These are phyloP conservation scores for Ceratocystis colombiana DNA, from an alignment of 2,329 filamentous ascomycete species.

Conservation along the genomic window DNA sequence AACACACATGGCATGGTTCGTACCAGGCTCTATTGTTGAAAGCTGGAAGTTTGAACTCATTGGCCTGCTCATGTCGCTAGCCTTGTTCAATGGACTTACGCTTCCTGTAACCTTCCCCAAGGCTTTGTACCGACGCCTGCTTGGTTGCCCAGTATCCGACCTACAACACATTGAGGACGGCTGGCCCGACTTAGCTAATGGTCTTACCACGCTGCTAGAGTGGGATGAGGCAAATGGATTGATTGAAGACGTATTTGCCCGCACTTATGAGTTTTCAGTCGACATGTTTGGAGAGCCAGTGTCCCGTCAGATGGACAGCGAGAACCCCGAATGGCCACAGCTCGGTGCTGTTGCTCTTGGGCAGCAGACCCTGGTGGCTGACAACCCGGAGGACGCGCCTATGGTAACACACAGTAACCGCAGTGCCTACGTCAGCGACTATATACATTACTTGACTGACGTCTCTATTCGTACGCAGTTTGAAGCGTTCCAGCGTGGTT, in stretches of 20 bases:
- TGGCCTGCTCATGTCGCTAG: constrained; percentile 77
- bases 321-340: constrained; percentile 33
- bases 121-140: constrained; percentile 70
- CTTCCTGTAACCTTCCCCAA: constrained; percentile 81
- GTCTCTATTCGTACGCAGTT: constrained; percentile 68
- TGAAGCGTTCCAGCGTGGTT: constrained; percentile 70
- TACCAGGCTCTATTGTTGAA: constrained; percentile 68
- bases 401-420: constrained; percentile 77
- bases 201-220: constrained; percentile 60
- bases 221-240: constrained; percentile 67
- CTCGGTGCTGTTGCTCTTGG: constrained; percentile 27
- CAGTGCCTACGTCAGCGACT: constrained; percentile 68
- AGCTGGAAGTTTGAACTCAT: constrained; percentile 85
- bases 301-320: constrained; percentile 46
- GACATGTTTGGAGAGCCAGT: constrained; percentile 48
- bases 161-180: constrained; percentile 73
- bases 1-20: constrained; percentile 80
- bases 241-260: constrained; percentile 70
- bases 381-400: constrained; percentile 46
- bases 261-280: constrained; percentile 77
- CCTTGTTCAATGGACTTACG: constrained; percentile 86
- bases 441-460: constrained; percentile 72
- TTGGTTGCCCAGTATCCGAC: constrained; percentile 57
- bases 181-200: constrained; percentile 72
- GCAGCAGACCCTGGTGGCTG: constrained; percentile 30